phyloP scores from a whole-genome alignment of 2,329 filamentous ascomycete genomes.

The Parastagonospora avenae region DNA sequence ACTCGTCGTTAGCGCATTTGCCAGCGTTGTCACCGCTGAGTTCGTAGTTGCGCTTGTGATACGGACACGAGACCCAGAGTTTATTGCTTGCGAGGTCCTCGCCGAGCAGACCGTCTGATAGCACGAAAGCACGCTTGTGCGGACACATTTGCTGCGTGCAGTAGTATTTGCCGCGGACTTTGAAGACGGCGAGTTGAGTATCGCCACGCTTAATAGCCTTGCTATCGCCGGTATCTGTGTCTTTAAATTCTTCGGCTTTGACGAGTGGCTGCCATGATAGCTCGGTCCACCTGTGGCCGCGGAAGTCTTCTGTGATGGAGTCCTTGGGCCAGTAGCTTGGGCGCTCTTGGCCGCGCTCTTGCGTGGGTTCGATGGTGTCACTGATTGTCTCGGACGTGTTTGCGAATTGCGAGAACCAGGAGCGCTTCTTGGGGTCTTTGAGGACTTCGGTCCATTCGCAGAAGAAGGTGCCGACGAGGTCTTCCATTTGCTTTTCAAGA shows the following conservation, averaged over 20 bases:
- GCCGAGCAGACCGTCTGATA: constrained; percentile 83
- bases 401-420: constrained; percentile 79
- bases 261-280: constrained; percentile 82
- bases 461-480: constrained; percentile 82
- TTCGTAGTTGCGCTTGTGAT: constrained; percentile 89
- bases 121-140: constrained; percentile 87
- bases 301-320: constrained; percentile 72
- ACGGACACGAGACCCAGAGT: constrained; percentile 86
- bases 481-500: constrained; percentile 86
- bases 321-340: constrained; percentile 80
- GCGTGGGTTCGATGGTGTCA: constrained; percentile 71
- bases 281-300: constrained; percentile 67
- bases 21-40: constrained; percentile 70
- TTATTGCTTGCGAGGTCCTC: constrained; percentile 64
- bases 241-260: constrained; percentile 70
- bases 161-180: constrained; percentile 79
- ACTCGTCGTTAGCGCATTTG: constrained; percentile 74
- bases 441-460: constrained; percentile 91
- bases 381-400: constrained; percentile 74
- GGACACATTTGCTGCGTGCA: constrained; percentile 94
- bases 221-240: constrained; percentile 72
- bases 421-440: constrained; percentile 67
- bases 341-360: constrained; percentile 73
- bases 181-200: constrained; percentile 87
- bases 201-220: constrained; percentile 84